These are phyloP conservation scores for Podospora bellae-mahoneyi DNA, from an alignment of 495 filamentous ascomycete species.

Conservation along the genomic window DNA sequence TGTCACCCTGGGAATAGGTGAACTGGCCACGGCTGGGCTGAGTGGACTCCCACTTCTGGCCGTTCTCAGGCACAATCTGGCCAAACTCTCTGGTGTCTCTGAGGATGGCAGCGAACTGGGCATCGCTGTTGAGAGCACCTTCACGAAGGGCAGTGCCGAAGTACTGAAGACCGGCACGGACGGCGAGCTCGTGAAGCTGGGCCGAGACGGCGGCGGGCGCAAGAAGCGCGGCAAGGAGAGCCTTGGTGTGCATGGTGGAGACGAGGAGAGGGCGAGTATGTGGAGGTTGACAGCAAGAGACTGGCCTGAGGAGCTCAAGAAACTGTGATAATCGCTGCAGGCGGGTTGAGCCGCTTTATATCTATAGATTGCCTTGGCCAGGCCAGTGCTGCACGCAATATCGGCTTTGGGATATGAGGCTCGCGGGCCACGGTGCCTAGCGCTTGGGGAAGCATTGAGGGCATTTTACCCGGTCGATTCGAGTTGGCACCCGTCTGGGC, in stretches of 20 bases:
- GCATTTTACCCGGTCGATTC: not conserved
- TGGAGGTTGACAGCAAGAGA: too few species aligned
- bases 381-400: slow-evolving; percentile 7
- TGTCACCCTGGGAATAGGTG: slow-evolving; percentile 49
- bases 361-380: slow-evolving; percentile 5
- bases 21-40: slow-evolving; percentile 45
- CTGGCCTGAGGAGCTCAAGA: too few species aligned
- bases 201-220: slow-evolving; percentile 33
- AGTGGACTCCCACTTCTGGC: slow-evolving; percentile 52
- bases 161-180: slow-evolving; percentile 51
- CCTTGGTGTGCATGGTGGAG: slow-evolving; percentile 27
- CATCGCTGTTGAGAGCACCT: slow-evolving; percentile 45
- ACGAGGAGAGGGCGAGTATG: not conserved
- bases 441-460: not conserved
- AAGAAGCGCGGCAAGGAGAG: slow-evolving; percentile 27
- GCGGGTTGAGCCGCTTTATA: slow-evolving; percentile 3
- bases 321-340: not conserved
- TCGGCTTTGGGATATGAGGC: not conserved
- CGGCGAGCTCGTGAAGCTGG: slow-evolving; percentile 51
- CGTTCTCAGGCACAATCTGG: slow-evolving; percentile 57
- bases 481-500: not conserved
- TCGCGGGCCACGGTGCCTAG: slow-evolving; percentile 2
- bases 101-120: slow-evolving; percentile 45
- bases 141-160: slow-evolving; percentile 61
- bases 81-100: slow-evolving; percentile 55